Percentiles rank a stretch among this genome's conserved stretches.
These are phyloP conservation scores for Colletotrichum orbiculare DNA, from an alignment of 2,329 filamentous ascomycete species.

Conservation along the genomic window DNA sequence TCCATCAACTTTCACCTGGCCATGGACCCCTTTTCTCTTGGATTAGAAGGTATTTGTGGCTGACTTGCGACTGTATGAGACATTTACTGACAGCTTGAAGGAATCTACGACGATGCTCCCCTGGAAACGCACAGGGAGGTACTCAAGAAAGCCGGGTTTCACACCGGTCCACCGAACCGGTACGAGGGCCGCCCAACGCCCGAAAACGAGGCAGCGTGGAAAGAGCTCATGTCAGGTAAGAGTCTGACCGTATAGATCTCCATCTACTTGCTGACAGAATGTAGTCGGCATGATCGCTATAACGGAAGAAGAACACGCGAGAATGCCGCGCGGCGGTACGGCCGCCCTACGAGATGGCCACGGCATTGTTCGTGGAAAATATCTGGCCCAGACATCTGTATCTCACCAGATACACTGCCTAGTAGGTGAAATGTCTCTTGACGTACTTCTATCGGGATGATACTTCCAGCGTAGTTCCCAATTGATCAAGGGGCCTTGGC, in stretches of 20 bases:
- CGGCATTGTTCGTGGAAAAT: neutral
- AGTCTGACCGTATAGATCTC: neutral
- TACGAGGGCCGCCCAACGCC: neutral
- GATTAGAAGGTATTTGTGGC: neutral
- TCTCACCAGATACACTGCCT: slow-evolving; percentile 1
- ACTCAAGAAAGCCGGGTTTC: neutral
- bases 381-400: neutral
- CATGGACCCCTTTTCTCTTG: neutral
- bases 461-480: too few relatives aligned
- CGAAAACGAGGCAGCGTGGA: slow-evolving; percentile 5
- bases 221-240: neutral
- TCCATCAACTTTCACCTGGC: neutral
- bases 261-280: too few relatives aligned
- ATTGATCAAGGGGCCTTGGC: neutral
- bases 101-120: neutral
- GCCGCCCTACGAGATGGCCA: neutral
- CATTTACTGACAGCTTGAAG: neutral
- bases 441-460: neutral
- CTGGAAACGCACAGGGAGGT: neutral
- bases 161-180: neutral
- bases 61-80: neutral
- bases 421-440: neutral
- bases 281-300: slow-evolving; percentile 3
- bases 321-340: neutral
- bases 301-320: neutral